Evolutionary conservation across 2,329 filamentous ascomycete species (phyloP).

Genomic region (Sporothrix luriei): DNA sequence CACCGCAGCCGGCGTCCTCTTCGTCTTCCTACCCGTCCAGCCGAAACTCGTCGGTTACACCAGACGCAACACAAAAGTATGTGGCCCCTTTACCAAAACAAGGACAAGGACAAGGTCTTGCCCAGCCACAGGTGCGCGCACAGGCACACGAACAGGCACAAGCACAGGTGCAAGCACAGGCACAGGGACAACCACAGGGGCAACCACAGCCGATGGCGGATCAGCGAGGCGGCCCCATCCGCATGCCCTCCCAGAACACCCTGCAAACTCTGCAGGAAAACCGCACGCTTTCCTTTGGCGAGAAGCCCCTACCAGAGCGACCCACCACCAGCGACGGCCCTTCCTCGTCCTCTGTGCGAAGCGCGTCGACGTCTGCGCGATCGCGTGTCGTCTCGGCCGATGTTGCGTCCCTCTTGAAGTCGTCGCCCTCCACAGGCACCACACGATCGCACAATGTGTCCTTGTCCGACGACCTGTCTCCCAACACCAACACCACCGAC

Average conservation of each 20-base stretch:
- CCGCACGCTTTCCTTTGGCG: constrained; percentile 35
- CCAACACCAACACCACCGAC: constrained; percentile 43
- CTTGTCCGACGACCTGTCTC: constrained; percentile 53
- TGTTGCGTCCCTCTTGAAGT: constrained; percentile 36
- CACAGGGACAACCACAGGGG: neutral
- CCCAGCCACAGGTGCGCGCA: neutral
- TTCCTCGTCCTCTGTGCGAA: constrained; percentile 39
- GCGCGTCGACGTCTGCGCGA: constrained; percentile 38
- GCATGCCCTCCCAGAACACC: constrained; percentile 18
- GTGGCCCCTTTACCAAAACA: constrained; percentile 20
- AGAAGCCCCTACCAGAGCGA: constrained; percentile 37
- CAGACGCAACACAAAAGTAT: constrained; percentile 27
- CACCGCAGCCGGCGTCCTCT: constrained; percentile 19
- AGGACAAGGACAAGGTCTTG: neutral
- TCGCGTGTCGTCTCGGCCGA: constrained; percentile 43
- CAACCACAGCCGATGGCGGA: constrained; percentile 14
- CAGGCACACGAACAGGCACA: neutral
- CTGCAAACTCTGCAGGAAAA: constrained; percentile 34
- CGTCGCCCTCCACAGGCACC: constrained; percentile 45
- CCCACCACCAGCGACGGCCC: constrained; percentile 29
- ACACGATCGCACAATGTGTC: constrained; percentile 57
- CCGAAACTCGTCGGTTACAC: constrained; percentile 25
- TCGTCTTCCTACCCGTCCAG: constrained; percentile 15
- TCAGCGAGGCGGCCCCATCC: constrained; percentile 20
- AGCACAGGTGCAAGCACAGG: neutral